Evolutionary conservation across 1,139 yeast species (phyloP).

Genomic region (Schizosaccharomyces versatilis): DNA sequence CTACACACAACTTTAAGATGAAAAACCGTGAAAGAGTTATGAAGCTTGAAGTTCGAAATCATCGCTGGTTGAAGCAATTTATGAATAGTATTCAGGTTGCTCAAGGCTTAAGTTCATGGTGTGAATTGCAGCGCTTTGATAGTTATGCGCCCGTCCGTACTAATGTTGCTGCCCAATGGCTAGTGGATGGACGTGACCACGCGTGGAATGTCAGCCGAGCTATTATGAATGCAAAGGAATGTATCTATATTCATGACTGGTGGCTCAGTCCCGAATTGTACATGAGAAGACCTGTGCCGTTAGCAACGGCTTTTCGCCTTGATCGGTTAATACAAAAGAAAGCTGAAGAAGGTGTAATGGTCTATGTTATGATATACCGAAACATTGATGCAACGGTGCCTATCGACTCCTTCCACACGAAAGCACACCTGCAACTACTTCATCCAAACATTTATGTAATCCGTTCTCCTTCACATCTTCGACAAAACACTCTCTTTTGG

Average conservation of each 20-base stretch:
- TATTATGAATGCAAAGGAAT: slow-evolving; percentile 80
- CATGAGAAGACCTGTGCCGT: slow-evolving; percentile 80
- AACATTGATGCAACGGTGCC: slow-evolving; percentile 87
- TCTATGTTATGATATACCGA: slow-evolving; percentile 80
- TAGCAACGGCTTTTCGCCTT: slow-evolving; percentile 81
- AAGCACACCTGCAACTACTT: slow-evolving; percentile 68
- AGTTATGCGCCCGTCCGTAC: slow-evolving; percentile 84
- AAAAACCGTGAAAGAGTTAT: slow-evolving; percentile 63
- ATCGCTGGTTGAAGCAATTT: slow-evolving; percentile 55
- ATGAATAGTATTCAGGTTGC: slow-evolving; percentile 47
- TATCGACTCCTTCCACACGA: slow-evolving; percentile 82
- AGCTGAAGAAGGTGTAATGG: slow-evolving; percentile 87
- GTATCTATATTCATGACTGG: slow-evolving; percentile 92
- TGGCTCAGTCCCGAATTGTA: slow-evolving; percentile 92
- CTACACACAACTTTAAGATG: slow-evolving; percentile 20
- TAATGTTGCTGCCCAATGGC: slow-evolving; percentile 81
- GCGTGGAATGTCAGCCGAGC: slow-evolving; percentile 93
- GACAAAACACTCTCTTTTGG: slow-evolving; percentile 90
- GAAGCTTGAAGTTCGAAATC: slow-evolving; percentile 51
- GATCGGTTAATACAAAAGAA: slow-evolving; percentile 73
- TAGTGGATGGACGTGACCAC: slow-evolving; percentile 89
- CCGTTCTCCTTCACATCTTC: slow-evolving; percentile 84
- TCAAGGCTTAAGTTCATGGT: slow-evolving; percentile 50
- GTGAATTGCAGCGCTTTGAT: slow-evolving; percentile 49
- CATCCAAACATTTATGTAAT: slow-evolving; percentile 75